phyloP scores from a whole-genome alignment of 352 stramenopile genomes.

The Thalassiosira oceanica region DNA sequence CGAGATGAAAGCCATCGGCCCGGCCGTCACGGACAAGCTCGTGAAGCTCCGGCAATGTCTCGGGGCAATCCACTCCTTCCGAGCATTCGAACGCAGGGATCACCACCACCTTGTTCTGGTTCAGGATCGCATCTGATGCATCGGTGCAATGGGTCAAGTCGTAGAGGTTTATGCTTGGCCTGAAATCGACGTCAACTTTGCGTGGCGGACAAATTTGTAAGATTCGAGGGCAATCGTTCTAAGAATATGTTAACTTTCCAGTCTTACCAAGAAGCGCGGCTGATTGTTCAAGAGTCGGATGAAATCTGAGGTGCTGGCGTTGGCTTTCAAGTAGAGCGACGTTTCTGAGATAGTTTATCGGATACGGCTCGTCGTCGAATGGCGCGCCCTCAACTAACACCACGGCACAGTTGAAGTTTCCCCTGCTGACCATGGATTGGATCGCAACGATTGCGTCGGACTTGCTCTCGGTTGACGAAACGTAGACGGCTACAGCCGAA shows the following conservation, averaged over 20 bases:
- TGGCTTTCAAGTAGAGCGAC: conserved; percentile 21
- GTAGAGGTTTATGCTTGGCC: conserved; percentile 2
- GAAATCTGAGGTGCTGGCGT: conserved; percentile 14
- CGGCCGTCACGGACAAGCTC: not conserved
- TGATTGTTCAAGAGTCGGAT: conserved; percentile 15
- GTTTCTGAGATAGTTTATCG: conserved; percentile 32
- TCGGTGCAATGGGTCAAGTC: conserved; percentile 4
- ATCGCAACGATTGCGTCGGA: not conserved
- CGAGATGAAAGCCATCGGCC: conserved; percentile 30
- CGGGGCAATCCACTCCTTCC: not conserved
- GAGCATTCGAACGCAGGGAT: conserved; percentile 31
- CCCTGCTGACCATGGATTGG: not conserved
- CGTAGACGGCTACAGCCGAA: conserved; percentile 15
- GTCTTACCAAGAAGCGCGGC: conserved; percentile 21
- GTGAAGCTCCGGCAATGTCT: conserved; percentile 12
- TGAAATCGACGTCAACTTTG: conserved; percentile 27
- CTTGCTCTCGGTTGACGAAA: conserved; percentile 8
- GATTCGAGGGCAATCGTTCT: not conserved
- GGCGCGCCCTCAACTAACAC: conserved; percentile 8
- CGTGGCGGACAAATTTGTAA: not conserved
- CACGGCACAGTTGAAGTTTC: conserved; percentile 6
- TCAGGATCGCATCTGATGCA: conserved; percentile 5
- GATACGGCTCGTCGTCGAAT: conserved; percentile 20
- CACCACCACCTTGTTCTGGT: conserved; percentile 10
- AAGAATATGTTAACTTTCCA: conserved; percentile 1